Evolutionary conservation across 192 early-diverging fungal species (phyloP).

Genomic region (Mortierella hygrophila): DNA sequence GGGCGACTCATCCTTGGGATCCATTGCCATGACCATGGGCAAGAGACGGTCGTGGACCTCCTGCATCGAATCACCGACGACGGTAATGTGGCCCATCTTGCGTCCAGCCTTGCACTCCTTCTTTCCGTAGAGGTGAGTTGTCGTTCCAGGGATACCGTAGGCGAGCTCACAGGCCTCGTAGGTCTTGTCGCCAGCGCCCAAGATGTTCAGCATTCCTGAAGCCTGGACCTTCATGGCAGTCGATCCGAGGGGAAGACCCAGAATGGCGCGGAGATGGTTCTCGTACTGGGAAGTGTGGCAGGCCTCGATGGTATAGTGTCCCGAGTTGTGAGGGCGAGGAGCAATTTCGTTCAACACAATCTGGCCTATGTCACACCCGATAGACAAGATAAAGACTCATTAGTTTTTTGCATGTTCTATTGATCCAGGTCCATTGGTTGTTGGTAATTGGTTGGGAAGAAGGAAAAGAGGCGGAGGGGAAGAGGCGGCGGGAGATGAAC

Average conservation of each 20-base stretch:
- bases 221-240: slow-evolving; percentile 92
- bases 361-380: slow-evolving; percentile 57
- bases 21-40: slow-evolving; percentile 73
- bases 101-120: slow-evolving; percentile 86
- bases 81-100: slow-evolving; percentile 99
- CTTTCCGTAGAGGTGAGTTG: slow-evolving; percentile 97
- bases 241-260: slow-evolving; percentile 91
- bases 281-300: slow-evolving; percentile 98
- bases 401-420: not conserved
- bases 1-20: slow-evolving; percentile 66
- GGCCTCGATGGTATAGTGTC: slow-evolving; percentile 98
- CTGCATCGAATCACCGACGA: slow-evolving; percentile 88
- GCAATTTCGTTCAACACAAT: slow-evolving; percentile 98
- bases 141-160: slow-evolving; percentile 84
- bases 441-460: not conserved
- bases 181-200: slow-evolving; percentile 78
- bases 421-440: not conserved
- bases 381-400: not conserved
- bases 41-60: slow-evolving; percentile 76
- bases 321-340: slow-evolving; percentile 98
- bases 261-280: slow-evolving; percentile 91
- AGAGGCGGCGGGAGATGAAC: not conserved
- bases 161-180: slow-evolving; percentile 77
- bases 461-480: not conserved
- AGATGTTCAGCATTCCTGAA: slow-evolving; percentile 94